Evolutionary conservation across 2,329 filamentous ascomycete genomes (phyloP).

Genomic region (Parastagonospora avenae): DNA sequence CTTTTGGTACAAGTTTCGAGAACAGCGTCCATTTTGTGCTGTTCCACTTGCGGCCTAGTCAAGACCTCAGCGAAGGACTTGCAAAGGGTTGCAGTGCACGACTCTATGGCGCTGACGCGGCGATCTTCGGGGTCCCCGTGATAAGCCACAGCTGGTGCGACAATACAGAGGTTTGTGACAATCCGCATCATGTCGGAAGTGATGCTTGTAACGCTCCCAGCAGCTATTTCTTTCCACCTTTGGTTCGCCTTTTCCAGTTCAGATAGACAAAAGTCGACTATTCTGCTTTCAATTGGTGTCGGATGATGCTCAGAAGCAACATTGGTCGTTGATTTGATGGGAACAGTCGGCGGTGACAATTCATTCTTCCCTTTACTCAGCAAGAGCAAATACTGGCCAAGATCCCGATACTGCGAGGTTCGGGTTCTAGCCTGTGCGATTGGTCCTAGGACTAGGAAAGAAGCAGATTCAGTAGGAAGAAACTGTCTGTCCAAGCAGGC

Average conservation of each 20-base stretch:
- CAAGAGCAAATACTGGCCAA: slow-evolving; percentile 58
- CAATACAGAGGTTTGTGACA: slow-evolving; percentile 55
- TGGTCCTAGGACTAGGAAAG: slow-evolving; percentile 46
- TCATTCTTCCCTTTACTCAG: slow-evolving; percentile 13
- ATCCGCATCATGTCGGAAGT: slow-evolving; percentile 58
- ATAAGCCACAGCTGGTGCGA: slow-evolving; percentile 41
- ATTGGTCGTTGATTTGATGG: slow-evolving; percentile 5
- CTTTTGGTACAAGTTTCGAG: slow-evolving; percentile 44
- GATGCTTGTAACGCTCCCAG: slow-evolving; percentile 52
- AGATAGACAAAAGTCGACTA: slow-evolving; percentile 53
- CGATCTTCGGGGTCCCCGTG: slow-evolving; percentile 24
- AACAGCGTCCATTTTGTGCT: slow-evolving; percentile 51
- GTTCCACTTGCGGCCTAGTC: slow-evolving; percentile 45
- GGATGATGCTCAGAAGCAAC: slow-evolving; percentile 21
- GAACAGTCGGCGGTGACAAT: slow-evolving; percentile 3
- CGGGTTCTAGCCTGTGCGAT: slow-evolving; percentile 53
- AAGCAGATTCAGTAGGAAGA: slow-evolving; percentile 19
- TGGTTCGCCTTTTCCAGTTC: slow-evolving; percentile 54
- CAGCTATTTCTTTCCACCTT: slow-evolving; percentile 50
- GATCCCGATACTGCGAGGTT: slow-evolving; percentile 45
- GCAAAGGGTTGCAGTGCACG: slow-evolving; percentile 25
- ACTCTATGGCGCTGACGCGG: slow-evolving; percentile 27
- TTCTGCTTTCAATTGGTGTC: slow-evolving; percentile 28
- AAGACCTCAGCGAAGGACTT: slow-evolving; percentile 44
- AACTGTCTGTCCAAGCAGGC: slow-evolving; percentile 66